Conservation (phyloP, 176 grass and related monocot species). For the Raddia guianensis region DNA sequence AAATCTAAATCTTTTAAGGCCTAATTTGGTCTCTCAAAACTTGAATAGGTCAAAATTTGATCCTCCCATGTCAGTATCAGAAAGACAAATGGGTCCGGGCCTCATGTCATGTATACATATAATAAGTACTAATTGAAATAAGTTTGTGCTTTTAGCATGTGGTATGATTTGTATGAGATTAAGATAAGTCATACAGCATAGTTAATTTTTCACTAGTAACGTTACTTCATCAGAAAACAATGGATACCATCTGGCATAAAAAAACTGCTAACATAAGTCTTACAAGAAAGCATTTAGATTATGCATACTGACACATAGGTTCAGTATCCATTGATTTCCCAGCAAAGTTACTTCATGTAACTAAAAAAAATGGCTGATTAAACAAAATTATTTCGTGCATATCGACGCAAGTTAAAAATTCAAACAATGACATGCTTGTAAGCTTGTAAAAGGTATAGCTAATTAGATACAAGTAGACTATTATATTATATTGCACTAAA, state of each 20-base stretch:
- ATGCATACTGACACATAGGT: neutral
- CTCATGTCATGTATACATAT: neutral
- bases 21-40: neutral
- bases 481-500: neutral
- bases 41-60: neutral
- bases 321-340: neutral
- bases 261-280: slow-evolving; percentile 7
- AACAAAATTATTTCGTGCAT: neutral
- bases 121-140: neutral
- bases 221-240: slow-evolving; percentile 5
- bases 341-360: neutral
- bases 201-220: neutral
- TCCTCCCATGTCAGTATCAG: neutral
- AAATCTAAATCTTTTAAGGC: neutral
- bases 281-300: slow-evolving; percentile 11
- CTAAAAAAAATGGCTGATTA: slow-evolving; percentile 8
- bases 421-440: neutral
- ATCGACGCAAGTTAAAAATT: slow-evolving; percentile 2
- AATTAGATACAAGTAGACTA: neutral
- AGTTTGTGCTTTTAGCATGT: neutral
- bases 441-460: slow-evolving; percentile 10
- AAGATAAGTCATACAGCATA: neutral
- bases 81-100: neutral
- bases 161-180: neutral
- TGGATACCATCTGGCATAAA: neutral